Percentiles rank a stretch among this genome's conserved stretches.
These are phyloP conservation scores for Magnusiomyces sp. DNA, from an alignment of 1,139 yeast species.

Conservation along the genomic window DNA sequence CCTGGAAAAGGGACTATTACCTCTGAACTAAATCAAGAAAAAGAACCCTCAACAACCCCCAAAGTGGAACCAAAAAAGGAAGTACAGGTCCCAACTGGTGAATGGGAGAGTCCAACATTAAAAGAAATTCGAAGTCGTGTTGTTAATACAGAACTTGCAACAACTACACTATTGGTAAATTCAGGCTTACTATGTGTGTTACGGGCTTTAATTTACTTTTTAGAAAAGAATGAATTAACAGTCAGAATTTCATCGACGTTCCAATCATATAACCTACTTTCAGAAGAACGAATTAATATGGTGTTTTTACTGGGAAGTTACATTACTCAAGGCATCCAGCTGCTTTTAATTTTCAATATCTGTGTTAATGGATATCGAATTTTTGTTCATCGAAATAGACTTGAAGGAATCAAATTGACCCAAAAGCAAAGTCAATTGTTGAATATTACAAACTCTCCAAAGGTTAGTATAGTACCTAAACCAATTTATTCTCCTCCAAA, in stretches of 20 bases:
- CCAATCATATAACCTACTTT: too few relatives aligned
- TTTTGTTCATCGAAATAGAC: constrained; percentile 31
- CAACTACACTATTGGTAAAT: not conserved
- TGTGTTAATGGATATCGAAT: constrained; percentile 28
- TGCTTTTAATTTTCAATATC: constrained; percentile 34
- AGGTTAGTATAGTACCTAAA: constrained; percentile 6
- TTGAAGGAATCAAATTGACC: constrained; percentile 36
- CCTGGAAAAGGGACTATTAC: not conserved
- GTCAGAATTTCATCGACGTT: not conserved
- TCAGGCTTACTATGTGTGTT: not conserved
- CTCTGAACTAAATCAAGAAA: not conserved
- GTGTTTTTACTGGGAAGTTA: not conserved
- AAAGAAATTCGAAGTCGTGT: not conserved
- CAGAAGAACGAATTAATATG: too few relatives aligned
- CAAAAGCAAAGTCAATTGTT: constrained; percentile 37
- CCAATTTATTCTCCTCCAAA: not conserved
- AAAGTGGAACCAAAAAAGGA: not conserved
- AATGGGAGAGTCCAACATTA: constrained; percentile 2
- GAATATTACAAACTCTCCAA: constrained; percentile 33
- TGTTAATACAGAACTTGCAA: constrained; percentile 4
- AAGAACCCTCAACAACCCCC: not conserved
- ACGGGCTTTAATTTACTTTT: not conserved
- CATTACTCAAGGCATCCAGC: constrained; percentile 20
- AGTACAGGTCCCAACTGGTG: not conserved
- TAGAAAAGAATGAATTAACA: not conserved